phyloP scores from a whole-genome alignment of 768 basidiomycete species.

The Ramaria sp. region DNA sequence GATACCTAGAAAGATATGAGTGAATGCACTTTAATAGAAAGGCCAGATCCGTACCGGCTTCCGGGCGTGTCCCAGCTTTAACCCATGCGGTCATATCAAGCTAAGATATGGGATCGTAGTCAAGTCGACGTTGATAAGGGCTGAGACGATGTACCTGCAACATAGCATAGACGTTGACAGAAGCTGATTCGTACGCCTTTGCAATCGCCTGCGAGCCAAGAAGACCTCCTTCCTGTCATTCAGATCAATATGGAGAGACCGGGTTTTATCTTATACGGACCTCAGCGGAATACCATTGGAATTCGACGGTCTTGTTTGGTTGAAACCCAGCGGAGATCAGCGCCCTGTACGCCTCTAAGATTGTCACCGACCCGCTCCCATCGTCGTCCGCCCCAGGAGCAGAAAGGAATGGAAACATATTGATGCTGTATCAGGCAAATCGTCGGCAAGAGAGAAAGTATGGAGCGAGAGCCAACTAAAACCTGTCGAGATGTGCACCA shows the following conservation, averaged over 20 bases:
- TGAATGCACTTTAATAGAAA: constrained; percentile 12
- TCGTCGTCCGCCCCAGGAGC: constrained; percentile 72
- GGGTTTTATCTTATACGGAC: constrained; percentile 24
- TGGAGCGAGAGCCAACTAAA: background rate
- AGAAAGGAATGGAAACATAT: constrained; percentile 64
- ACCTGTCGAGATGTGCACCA: constrained; percentile 81
- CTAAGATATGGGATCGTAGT: constrained; percentile 23
- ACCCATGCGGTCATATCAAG: constrained; percentile 96
- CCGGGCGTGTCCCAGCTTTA: constrained; percentile 60
- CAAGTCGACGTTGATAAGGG: constrained; percentile 22
- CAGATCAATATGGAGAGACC: constrained; percentile 7
- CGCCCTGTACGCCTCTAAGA: constrained; percentile 65
- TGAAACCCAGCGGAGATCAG: constrained; percentile 58
- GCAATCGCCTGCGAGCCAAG: constrained; percentile 66
- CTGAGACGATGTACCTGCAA: constrained; percentile 45
- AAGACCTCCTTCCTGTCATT: constrained; percentile 64
- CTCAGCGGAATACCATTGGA: constrained; percentile 80
- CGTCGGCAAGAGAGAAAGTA: background rate
- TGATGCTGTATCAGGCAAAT: constrained; percentile 34
- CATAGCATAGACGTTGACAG: constrained; percentile 68
- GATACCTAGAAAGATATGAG: constrained; percentile 32
- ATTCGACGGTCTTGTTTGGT: constrained; percentile 58
- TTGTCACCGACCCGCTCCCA: constrained; percentile 62
- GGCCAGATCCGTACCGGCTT: constrained; percentile 32
- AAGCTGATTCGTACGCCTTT: constrained; percentile 50